A percentile compares a stretch with the other conserved stretches of the same genome.
These are phyloP conservation scores for Boehmeria nivea DNA, from an alignment of 306 rosid genomes.

Conservation along the genomic window DNA sequence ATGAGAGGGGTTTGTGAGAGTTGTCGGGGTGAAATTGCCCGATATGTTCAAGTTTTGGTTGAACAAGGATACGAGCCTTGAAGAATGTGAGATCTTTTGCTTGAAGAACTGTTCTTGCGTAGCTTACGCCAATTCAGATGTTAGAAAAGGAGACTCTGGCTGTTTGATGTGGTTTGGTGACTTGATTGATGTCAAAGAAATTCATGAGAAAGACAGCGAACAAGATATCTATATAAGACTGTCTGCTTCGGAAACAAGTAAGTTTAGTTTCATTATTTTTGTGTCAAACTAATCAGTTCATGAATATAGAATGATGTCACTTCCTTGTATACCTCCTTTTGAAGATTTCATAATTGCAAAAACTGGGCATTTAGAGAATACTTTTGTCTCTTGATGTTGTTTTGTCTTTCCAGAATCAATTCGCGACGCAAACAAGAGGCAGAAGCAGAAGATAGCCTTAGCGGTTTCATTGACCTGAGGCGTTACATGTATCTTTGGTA, in stretches of 20 bases:
- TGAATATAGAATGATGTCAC: too few relatives aligned
- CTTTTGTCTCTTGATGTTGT: too few relatives aligned
- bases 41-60: too few relatives aligned
- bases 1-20: conserved; percentile 22
- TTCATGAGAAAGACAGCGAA: background rate
- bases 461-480: background rate
- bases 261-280: background rate
- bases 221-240: background rate
- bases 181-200: conserved; percentile 20
- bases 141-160: conserved; percentile 19
- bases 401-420: too few relatives aligned
- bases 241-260: conserved; percentile 28
- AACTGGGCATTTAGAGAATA: too few relatives aligned
- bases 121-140: too few relatives aligned
- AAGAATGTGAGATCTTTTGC: conserved; percentile 2
- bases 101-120: too few relatives aligned
- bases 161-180: conserved; percentile 46
- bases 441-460: background rate
- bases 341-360: too few relatives aligned
- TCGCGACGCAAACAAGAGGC: too few relatives aligned
- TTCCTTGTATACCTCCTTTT: too few relatives aligned
- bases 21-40: conserved; percentile 24
- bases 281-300: too few relatives aligned
- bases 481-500: background rate
- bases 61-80: conserved; percentile 9